phyloP scores from a whole-genome alignment of 75 land plant species.

The Chamaecyparis obtusa region DNA sequence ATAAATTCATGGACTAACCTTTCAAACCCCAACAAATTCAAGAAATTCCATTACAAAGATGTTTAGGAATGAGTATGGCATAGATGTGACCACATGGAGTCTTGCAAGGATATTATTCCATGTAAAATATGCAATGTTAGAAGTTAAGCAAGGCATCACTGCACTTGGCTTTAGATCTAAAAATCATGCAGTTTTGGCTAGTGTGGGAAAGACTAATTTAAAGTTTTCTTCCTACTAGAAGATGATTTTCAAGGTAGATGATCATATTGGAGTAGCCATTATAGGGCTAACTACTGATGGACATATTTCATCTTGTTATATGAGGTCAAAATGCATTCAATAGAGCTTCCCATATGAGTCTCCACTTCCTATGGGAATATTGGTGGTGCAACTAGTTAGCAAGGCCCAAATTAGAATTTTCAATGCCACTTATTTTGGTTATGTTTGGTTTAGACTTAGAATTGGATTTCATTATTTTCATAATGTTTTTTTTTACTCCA shows the following conservation, averaged over 20 bases:
- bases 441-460: too few relatives aligned
- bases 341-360: conserved; percentile 76
- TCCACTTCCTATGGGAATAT: conserved; percentile 75
- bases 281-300: conserved; percentile 93
- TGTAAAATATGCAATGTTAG: conserved; percentile 99
- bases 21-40: background rate
- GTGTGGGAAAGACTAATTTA: conserved; percentile 83
- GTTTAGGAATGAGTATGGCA: conserved; percentile 97
- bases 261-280: conserved; percentile 91
- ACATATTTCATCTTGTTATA: conserved; percentile 71
- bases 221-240: conserved; percentile 95
- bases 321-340: conserved; percentile 87
- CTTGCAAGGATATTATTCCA: conserved; percentile 92
- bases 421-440: too few relatives aligned
- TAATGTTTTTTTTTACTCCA: too few relatives aligned
- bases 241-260: conserved; percentile 93
- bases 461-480: too few relatives aligned
- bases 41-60: conserved; percentile 25
- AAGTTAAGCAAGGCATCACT: conserved; percentile 92
- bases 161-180: conserved; percentile 84
- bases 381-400: conserved; percentile 92
- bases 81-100: conserved; percentile 98
- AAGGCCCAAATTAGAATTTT: conserved; percentile 77
- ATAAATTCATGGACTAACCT: too few relatives aligned
- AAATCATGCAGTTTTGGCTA: conserved; percentile 77